A percentile compares a stretch with the other conserved stretches of the same genome.
Conservation (phyloP, 192 early-diverging fungal species). For the Coemansia sp. region DNA sequence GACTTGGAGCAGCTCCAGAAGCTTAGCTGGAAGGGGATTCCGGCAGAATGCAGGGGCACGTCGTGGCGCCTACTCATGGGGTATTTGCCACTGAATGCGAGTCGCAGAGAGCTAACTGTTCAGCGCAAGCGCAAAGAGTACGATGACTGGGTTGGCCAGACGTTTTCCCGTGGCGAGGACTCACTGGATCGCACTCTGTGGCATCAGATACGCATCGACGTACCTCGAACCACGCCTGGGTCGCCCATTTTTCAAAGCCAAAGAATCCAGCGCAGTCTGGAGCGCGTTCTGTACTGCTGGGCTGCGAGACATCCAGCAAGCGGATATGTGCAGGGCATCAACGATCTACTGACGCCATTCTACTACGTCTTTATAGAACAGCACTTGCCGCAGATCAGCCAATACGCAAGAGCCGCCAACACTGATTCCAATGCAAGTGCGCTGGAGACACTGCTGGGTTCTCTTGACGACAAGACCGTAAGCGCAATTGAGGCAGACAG, state of each 20-base stretch:
- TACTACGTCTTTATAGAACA: slow-evolving; percentile 85
- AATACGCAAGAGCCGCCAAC: background rate
- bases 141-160: slow-evolving; percentile 77
- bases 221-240: slow-evolving; percentile 86
- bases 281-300: slow-evolving; percentile 95
- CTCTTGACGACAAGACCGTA: slow-evolving; percentile 57
- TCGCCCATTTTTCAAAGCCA: slow-evolving; percentile 80
- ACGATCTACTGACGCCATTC: slow-evolving; percentile 96
- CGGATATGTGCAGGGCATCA: slow-evolving; percentile 99
- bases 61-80: slow-evolving; percentile 95
- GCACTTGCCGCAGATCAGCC: slow-evolving; percentile 5
- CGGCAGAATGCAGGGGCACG: slow-evolving; percentile 77
- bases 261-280: slow-evolving; percentile 83
- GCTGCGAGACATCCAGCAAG: slow-evolving; percentile 97
- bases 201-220: slow-evolving; percentile 98
- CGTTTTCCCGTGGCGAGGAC: slow-evolving; percentile 77
- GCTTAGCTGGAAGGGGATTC: slow-evolving; percentile 93
- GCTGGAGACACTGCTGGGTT: slow-evolving; percentile 6
- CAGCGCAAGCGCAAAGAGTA: slow-evolving; percentile 92
- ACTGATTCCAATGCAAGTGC: background rate
- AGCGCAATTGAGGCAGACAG: slow-evolving; percentile 87
- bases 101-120: slow-evolving; percentile 78
- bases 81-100: slow-evolving; percentile 88
- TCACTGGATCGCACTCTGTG: slow-evolving; percentile 82
- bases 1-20: slow-evolving; percentile 76